phyloP scores from a whole-genome alignment of 495 filamentous ascomycete species.

The Hypoxylon lenormandii region DNA sequence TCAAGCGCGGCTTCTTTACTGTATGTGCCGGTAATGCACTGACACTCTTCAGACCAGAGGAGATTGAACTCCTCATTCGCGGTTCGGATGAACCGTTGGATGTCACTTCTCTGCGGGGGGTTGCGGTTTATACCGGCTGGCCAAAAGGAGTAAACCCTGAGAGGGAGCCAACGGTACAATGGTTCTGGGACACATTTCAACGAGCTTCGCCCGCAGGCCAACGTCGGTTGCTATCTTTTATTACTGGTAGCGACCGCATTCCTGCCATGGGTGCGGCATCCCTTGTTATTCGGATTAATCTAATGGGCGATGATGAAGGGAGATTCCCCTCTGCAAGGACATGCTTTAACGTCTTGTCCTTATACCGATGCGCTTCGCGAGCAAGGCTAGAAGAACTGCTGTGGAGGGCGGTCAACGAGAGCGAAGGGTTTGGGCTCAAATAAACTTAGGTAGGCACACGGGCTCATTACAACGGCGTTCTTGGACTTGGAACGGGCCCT shows the following conservation, averaged over 20 bases:
- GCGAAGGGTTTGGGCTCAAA: constrained; percentile 94
- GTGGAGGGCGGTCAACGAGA: constrained; percentile 88
- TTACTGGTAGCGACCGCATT: constrained; percentile 93
- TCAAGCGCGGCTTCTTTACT: constrained; percentile 93
- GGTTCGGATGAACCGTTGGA: constrained; percentile 89
- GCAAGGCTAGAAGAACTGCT: constrained; percentile 77
- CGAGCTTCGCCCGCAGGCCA: constrained; percentile 73
- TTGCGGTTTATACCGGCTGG: constrained; percentile 89
- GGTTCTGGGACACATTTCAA: constrained; percentile 91
- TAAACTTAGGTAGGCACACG: constrained; percentile 52
- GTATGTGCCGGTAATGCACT: constrained; percentile 92
- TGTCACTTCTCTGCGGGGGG: constrained; percentile 77
- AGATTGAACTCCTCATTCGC: constrained; percentile 89
- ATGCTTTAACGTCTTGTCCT: constrained; percentile 86
- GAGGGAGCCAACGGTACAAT: constrained; percentile 74
- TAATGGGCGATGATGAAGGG: constrained; percentile 77
- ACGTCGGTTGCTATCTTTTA: constrained; percentile 82
- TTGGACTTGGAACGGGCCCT: constrained; percentile 12
- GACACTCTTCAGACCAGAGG: constrained; percentile 90
- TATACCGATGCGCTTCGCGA: constrained; percentile 76
- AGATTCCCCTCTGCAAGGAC: constrained; percentile 89
- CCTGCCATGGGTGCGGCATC: constrained; percentile 90
- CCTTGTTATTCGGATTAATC: constrained; percentile 77
- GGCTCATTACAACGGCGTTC: constrained; percentile 38
- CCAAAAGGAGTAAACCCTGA: constrained; percentile 51